Base-by-base conservation (phyloP, 805 yeast species). In the Monosporozyma aerobia region DNA sequence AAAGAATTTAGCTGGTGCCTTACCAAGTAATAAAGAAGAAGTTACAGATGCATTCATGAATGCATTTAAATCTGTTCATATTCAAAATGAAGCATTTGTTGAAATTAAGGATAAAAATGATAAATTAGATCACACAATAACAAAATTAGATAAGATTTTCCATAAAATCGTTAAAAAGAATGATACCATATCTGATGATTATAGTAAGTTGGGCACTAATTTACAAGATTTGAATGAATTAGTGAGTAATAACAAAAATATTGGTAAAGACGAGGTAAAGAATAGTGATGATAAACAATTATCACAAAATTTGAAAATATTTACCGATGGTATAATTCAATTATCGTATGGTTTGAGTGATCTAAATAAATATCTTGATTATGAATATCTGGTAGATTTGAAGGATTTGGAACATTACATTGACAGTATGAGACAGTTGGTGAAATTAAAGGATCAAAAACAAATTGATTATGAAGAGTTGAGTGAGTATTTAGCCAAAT, bases 41-140 rank as follows among this genome's bases (percentile, higher is more conserved):
- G 77, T 92, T n/a, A 83, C 96, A 0, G 99, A 92, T 63, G 84
- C 87, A 2, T 82, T 94, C 44, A 86, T 92, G 85, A 92, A 92
- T 64, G 95, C 95, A n/a, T 88, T 92, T 63, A 85, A 92, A 52
- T 83, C 87, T 48, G 83, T 85, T 5, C 73, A 77, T 48, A 70
- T 74, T 49, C 87, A 83, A 60, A 81, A 79, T 56, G 81, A 85
- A 46, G 97, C 88, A 62, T 88, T 92, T 59, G 75, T 83, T 49
- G 94, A 85, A 58, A 89, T 92, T 44, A 82, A 81, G 58, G 96
- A 89, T 60, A 81, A 86, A 57, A 79, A 90, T 22, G 87, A 86
- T 59, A 87, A 88, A 66, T 72, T 92, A 52, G 94, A 89, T 63
- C 96, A 88, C 57, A 90, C 90, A 65, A 74, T 94, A 46, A 69